Evolutionary conservation across 305 asterid species (phyloP), one percentile per base, ranked within the genome.

Genomic region (Withania somnifera): DNA sequence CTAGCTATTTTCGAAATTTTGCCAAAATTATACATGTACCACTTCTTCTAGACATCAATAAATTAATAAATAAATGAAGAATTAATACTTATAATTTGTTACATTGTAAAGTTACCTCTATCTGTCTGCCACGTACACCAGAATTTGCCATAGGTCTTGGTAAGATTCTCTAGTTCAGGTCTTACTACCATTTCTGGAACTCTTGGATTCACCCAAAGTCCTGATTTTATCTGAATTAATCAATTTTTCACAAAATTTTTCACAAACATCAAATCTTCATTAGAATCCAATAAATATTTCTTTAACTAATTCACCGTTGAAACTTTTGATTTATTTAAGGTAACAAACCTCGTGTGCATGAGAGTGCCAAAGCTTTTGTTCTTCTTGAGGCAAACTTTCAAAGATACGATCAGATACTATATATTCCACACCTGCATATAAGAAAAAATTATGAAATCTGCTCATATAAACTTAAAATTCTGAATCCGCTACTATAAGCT

Each of bases 321-420:
- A n/a, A n/a, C n/a, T n/a, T n/a, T n/a, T n/a, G n/a, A n/a, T n/a
- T n/a, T n/a, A n/a, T n/a, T n/a, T n/a, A n/a, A n/a, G n/a, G n/a
- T n/a, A n/a, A n/a, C n/a, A n/a, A n/a, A 92, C 99, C 93, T 92
- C 97, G 40, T 91, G 90, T 34, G 91, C 95, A 81, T 93, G 98
- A 66, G 98, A 93, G 66, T 92, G 99, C 99, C 99, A 95, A 7
- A 95, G 91, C 83, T 87, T 93, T 83, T 93, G 99, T 64, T 95
- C 98, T 73, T 93, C 97, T 0, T 91, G 88, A 9, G 91, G 84
- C 19, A 95, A 88, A 3, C 88, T 85, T 14, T 93, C 92, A 52
- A 95, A 93, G 8, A 92, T 30, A 2, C 83, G 79, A 28, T 86
- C 88, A 7, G 97, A 93, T 34, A 93, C 81, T 51, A 95, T 93